A percentile compares a stretch with the other conserved stretches of the same genome.
Evolutionary conservation across 306 rosid species (phyloP).

Genomic region (Ormosia semicastrata): DNA sequence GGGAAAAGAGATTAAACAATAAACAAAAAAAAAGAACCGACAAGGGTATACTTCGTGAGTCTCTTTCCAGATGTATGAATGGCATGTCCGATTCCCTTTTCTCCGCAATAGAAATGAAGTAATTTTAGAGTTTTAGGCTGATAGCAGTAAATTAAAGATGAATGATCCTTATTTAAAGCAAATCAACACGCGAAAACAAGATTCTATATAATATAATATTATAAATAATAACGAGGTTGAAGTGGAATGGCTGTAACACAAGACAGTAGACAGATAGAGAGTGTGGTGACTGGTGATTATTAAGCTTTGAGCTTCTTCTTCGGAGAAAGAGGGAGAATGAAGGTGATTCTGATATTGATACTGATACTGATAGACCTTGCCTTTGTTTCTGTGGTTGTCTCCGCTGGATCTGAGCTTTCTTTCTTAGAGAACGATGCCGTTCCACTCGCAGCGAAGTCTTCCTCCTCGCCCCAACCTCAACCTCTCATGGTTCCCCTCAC

Average conservation of each 20-base stretch:
- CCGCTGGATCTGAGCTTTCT: constrained; percentile 38
- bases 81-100: not conserved
- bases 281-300: not conserved
- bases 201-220: not conserved
- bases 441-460: not conserved
- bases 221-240: too few species aligned
- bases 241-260: not conserved
- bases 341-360: not conserved
- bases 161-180: not conserved
- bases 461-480: constrained; percentile 39
- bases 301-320: not conserved
- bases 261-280: not conserved
- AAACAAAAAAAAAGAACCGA: not conserved
- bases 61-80: not conserved
- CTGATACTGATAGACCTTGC: not conserved
- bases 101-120: not conserved
- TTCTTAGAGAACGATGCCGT: constrained; percentile 33
- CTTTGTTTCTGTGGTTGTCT: constrained; percentile 29
- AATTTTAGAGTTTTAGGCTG: too few species aligned
- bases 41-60: not conserved
- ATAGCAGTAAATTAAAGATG: not conserved
- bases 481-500: constrained; percentile 69
- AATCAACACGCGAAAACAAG: not conserved
- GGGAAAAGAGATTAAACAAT: not conserved
- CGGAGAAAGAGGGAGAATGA: constrained; percentile 21